Percentiles rank a stretch among this genome's conserved stretches.
Conservation (phyloP, 176 grass and related monocot species). For the Lolium multiflorum region DNA sequence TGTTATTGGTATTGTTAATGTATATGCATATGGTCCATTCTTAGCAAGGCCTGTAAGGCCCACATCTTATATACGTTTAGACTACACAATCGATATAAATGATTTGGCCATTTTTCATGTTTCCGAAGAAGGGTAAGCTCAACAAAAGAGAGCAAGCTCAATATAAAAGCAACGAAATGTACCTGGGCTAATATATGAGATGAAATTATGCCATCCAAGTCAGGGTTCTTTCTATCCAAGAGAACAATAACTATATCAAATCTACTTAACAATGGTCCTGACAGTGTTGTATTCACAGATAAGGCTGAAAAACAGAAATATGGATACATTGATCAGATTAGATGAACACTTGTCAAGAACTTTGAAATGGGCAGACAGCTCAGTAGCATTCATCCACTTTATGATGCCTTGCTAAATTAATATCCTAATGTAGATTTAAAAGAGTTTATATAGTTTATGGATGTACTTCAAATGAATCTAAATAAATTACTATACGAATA, state of each 20-base stretch:
- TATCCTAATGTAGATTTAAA: neutral
- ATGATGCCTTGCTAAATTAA: conserved; percentile 1
- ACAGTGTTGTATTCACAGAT: conserved; percentile 95
- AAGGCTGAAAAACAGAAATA: conserved; percentile 67
- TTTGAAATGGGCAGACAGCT: neutral
- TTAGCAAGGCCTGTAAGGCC: neutral
- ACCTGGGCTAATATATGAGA: conserved; percentile 90
- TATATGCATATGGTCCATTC: neutral
- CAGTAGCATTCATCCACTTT: conserved; percentile 13
- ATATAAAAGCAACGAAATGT: conserved; percentile 1
- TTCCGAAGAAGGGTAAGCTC: conserved; percentile 17
- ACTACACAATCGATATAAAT: neutral
- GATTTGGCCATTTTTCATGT: neutral
- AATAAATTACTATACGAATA: neutral
- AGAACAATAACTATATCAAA: conserved; percentile 99
- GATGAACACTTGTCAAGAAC: neutral
- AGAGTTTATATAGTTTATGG: neutral
- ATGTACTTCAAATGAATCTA: conserved; percentile 16
- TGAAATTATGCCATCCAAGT: conserved; percentile 83
- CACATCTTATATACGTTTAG: neutral
- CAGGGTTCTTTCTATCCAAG: conserved; percentile 65
- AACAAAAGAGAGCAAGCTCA: conserved; percentile 17
- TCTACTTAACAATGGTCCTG: conserved; percentile 93
- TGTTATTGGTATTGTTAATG: neutral
- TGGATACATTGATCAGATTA: conserved; percentile 19